Percentiles rank a stretch among this genome's conserved stretches.
These are phyloP conservation scores for Hyphopichia wangnamkhiaoensis DNA, from an alignment of 1,139 yeast species.

Conservation along the genomic window DNA sequence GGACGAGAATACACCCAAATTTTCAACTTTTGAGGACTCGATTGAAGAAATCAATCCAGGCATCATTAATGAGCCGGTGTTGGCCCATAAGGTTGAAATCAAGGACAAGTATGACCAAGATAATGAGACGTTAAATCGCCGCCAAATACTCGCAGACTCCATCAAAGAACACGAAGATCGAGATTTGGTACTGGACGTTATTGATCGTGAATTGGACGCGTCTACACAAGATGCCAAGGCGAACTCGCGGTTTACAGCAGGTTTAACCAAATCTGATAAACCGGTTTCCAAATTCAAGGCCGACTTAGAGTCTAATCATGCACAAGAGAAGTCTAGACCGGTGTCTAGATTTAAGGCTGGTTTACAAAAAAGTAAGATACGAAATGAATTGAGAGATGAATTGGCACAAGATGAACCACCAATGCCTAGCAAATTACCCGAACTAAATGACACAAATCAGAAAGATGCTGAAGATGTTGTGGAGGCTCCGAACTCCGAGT, in stretches of 20 bases:
- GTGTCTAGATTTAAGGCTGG: too few species aligned
- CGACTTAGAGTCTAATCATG: neutral
- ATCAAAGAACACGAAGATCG: constrained; percentile 7
- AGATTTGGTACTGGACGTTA: constrained; percentile 4
- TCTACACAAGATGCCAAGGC: neutral
- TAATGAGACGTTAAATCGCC: constrained; percentile 6
- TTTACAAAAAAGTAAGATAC: too few species aligned
- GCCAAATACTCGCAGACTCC: constrained; percentile 8
- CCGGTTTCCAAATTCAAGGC: neutral
- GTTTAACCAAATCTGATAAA: too few species aligned
- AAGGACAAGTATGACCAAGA: constrained; percentile 1
- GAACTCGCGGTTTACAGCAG: too few species aligned
- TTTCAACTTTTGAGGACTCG: constrained; percentile 5
- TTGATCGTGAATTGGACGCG: constrained; percentile 4
- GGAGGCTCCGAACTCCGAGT: neutral
- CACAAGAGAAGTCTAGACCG: too few species aligned
- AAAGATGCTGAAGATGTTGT: neutral
- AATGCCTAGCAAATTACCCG: too few species aligned
- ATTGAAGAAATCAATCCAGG: neutral
- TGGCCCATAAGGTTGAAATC: neutral
- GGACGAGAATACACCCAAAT: constrained; percentile 5
- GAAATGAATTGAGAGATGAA: too few species aligned
- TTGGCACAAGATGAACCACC: too few species aligned
- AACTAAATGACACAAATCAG: too few species aligned
- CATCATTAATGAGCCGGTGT: neutral